Base-by-base conservation (phyloP, 202 grass and related monocot genomes). In the Zizania palustris region DNA sequence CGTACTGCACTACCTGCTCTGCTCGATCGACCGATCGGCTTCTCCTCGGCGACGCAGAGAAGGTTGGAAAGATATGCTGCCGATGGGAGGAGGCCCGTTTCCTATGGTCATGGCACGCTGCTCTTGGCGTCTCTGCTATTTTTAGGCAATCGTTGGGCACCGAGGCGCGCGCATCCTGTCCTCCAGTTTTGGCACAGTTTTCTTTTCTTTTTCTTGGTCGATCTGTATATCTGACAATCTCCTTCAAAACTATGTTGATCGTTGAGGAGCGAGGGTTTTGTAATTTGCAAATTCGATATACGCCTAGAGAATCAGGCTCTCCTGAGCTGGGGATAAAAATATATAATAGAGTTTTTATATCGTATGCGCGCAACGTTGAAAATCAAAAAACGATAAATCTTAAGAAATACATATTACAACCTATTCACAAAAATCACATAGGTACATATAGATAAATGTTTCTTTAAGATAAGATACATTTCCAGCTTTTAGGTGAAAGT, bases 31-130 rank as follows among this genome's bases (percentile, higher is more conserved):
- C 9, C 49, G 49, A 8, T 9, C 11, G 9, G 4, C 16, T 40
- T 60, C 15, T 77, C 43, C 37, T 69, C 61, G 28, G 51, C 19
- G 2, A 19, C 45, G 20, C 1, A 22, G n/a, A 67, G 42, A 68
- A 46, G 63, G 11, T 43, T 20, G 16, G 4, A 35, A 63, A 69
- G 74, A 75, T 88, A 75, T 83, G 63, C 7, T 83, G 48, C 15
- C 21, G 7, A 11, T 10, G 38, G 35, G 70, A 55, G 45, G 45
- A 60, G 39, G 40, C 8, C 33, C 38, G 56, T 38, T 63, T 54
- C 75, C 75, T 74, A 75, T 61, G 75, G 42, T 79, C 16, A 70
- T 13, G 85, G 75, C 72, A 64, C 48, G 80, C 44, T 34, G 39
- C 4, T 55, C 69, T 61, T 63, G 14, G 56, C 48, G 56, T 40